These are phyloP conservation scores for Fusarium armeniacum DNA, from an alignment of 2,329 filamentous ascomycete genomes.

Conservation along the genomic window DNA sequence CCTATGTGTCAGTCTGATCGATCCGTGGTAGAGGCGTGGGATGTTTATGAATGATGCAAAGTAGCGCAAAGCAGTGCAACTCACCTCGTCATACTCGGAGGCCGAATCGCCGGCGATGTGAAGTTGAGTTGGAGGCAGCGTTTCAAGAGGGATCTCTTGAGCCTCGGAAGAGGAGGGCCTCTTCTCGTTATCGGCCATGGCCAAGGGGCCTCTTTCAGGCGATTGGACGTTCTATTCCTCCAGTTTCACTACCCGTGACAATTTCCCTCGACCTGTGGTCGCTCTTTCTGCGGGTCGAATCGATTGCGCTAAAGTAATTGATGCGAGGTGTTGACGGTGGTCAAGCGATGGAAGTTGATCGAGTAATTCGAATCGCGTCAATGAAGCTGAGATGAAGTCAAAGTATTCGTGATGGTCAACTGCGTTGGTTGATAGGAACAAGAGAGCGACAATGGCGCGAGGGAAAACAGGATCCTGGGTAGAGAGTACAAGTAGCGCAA, in stretches of 20 bases:
- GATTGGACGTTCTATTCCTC: conserved; percentile 40
- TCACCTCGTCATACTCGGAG: conserved; percentile 50
- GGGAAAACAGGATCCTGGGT: conserved; percentile 1
- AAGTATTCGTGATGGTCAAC: conserved; percentile 2
- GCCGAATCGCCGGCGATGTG: conserved; percentile 39
- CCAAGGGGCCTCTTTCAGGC: conserved; percentile 45
- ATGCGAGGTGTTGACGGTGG: not conserved
- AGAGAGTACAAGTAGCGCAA: conserved; percentile 1
- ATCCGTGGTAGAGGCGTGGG: not conserved
- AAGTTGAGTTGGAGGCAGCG: conserved; percentile 37
- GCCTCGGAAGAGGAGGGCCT: conserved; percentile 38
- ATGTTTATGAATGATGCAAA: conserved; percentile 5
- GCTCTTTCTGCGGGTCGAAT: conserved; percentile 20
- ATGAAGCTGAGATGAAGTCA: not conserved
- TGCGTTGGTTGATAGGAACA: conserved; percentile 13
- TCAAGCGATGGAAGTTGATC: conserved; percentile 4
- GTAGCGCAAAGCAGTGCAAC: conserved; percentile 3
- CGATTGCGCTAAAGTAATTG: conserved; percentile 19
- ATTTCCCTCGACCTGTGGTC: conserved; percentile 22
- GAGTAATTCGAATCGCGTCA: conserved; percentile 15
- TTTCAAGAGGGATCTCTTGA: conserved; percentile 39
- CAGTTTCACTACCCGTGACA: conserved; percentile 31
- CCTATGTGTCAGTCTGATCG: conserved; percentile 19
- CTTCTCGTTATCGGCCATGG: conserved; percentile 54
- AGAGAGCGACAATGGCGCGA: conserved; percentile 19